phyloP scores from a whole-genome alignment of 2,329 filamentous ascomycete species.

The Pseudopithomyces chartarum region DNA sequence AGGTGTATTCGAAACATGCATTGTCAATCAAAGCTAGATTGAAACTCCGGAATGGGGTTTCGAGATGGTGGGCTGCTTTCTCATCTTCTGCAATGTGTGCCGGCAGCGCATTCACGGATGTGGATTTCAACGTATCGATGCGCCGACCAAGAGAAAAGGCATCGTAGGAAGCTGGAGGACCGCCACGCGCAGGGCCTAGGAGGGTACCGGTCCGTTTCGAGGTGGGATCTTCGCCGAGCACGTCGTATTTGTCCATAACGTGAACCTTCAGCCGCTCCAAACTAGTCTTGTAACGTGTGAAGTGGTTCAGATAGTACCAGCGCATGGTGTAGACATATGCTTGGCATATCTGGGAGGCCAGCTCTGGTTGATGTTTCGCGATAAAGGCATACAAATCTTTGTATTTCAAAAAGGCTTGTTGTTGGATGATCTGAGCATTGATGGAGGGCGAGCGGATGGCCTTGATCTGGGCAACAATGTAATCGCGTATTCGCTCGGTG shows the following conservation, averaged over 20 bases:
- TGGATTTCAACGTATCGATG: slow-evolving; percentile 77
- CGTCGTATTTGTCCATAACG: slow-evolving; percentile 78
- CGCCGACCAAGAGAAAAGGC: slow-evolving; percentile 87
- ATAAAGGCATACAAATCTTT: slow-evolving; percentile 89
- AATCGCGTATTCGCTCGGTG: slow-evolving; percentile 92
- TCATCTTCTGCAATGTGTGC: slow-evolving; percentile 93
- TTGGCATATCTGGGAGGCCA: slow-evolving; percentile 87
- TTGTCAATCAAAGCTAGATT: slow-evolving; percentile 95
- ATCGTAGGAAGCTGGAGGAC: slow-evolving; percentile 71
- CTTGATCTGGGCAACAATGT: slow-evolving; percentile 92
- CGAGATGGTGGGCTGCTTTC: slow-evolving; percentile 81
- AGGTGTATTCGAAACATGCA: slow-evolving; percentile 91
- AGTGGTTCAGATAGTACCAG: slow-evolving; percentile 96
- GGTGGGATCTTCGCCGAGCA: slow-evolving; percentile 78
- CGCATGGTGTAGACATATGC: slow-evolving; percentile 99
- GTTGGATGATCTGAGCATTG: slow-evolving; percentile 95
- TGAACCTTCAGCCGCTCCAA: slow-evolving; percentile 86
- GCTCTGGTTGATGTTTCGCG: slow-evolving; percentile 76
- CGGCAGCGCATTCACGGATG: slow-evolving; percentile 75
- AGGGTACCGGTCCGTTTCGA: slow-evolving; percentile 62
- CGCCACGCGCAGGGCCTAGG: slow-evolving; percentile 31
- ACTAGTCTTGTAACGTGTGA: slow-evolving; percentile 82
- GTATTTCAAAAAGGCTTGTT: slow-evolving; percentile 86
- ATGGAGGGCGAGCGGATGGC: slow-evolving; percentile 92
- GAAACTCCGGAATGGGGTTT: slow-evolving; percentile 90